These are phyloP conservation scores for Suillus lakei DNA, from an alignment of 768 basidiomycete genomes.

Conservation along the genomic window DNA sequence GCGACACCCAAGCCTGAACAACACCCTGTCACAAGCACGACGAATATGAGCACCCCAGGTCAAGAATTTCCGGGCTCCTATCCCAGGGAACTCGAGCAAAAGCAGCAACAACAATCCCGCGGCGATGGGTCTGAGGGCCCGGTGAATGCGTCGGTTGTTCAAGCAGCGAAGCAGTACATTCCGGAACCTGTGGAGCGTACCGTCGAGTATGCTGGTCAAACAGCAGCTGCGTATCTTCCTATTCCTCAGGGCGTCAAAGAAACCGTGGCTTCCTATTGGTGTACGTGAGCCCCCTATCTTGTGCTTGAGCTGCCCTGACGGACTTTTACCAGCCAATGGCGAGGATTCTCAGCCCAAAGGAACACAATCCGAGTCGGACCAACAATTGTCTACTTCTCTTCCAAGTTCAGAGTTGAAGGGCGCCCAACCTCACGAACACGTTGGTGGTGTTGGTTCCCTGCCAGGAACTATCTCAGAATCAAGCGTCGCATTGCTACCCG, in stretches of 20 bases:
- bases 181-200: slow-evolving; percentile 14
- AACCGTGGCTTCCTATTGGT: slow-evolving; percentile 5
- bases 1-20: neutral
- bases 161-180: slow-evolving; percentile 15
- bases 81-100: slow-evolving; percentile 8
- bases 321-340: slow-evolving; percentile 13
- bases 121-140: neutral
- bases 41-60: slow-evolving; percentile 9
- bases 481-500: slow-evolving; percentile 53
- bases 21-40: neutral
- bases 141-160: slow-evolving; percentile 5
- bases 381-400: slow-evolving; percentile 26
- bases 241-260: slow-evolving; percentile 12
- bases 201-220: slow-evolving; percentile 13
- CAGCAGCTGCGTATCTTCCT: slow-evolving; percentile 10
- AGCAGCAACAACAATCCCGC: neutral
- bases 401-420: slow-evolving; percentile 42
- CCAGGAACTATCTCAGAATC: slow-evolving; percentile 51
- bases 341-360: neutral
- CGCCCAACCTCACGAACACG: slow-evolving; percentile 35
- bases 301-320: slow-evolving; percentile 12
- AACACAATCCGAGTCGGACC: neutral
- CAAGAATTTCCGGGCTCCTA: slow-evolving; percentile 16
- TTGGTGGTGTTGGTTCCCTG: slow-evolving; percentile 51
- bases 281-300: slow-evolving; percentile 16